Percentiles rank a stretch among this genome's conserved stretches.
These are phyloP conservation scores for Xylaria sp. DNA, from an alignment of 2,329 filamentous ascomycete species.

Conservation along the genomic window DNA sequence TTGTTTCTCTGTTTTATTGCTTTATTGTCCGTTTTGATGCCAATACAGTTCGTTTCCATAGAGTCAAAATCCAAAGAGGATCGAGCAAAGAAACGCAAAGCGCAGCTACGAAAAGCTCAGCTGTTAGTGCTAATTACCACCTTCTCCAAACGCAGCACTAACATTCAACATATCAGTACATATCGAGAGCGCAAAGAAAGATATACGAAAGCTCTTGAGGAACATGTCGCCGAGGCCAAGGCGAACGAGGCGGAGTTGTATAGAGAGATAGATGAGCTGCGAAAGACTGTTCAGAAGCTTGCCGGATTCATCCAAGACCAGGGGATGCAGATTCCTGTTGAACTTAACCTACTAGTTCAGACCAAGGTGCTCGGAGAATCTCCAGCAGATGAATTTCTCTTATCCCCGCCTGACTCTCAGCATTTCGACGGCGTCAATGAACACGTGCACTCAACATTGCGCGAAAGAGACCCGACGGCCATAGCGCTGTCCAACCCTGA, in stretches of 20 bases:
- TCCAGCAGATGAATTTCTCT: not conserved
- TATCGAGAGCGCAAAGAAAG: conserved; percentile 31
- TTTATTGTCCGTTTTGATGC: conserved; percentile 3
- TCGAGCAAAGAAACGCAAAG: conserved; percentile 23
- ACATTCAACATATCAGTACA: conserved; percentile 7
- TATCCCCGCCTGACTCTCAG: conserved; percentile 9
- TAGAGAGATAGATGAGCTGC: conserved; percentile 21
- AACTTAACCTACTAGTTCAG: not conserved
- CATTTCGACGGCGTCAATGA: not conserved
- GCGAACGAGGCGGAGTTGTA: conserved; percentile 11
- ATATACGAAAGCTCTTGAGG: conserved; percentile 26
- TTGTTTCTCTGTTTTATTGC: too few relatives aligned
- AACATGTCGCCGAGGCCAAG: conserved; percentile 19
- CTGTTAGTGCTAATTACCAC: conserved; percentile 17
- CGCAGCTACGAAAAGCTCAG: conserved; percentile 26
- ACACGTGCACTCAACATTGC: conserved; percentile 9
- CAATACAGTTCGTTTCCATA: not conserved
- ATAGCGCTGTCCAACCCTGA: not conserved
- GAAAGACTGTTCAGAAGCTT: conserved; percentile 14
- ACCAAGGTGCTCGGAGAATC: not conserved
- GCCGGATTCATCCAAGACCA: conserved; percentile 14
- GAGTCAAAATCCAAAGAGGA: conserved; percentile 21
- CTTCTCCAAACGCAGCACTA: not conserved
- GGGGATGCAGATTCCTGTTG: conserved; percentile 19
- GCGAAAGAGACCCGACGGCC: not conserved